Percentiles rank a stretch among this genome's conserved stretches.
phyloP scores from a whole-genome alignment of 176 grass and related monocot genomes.

The Lolium perenne region DNA sequence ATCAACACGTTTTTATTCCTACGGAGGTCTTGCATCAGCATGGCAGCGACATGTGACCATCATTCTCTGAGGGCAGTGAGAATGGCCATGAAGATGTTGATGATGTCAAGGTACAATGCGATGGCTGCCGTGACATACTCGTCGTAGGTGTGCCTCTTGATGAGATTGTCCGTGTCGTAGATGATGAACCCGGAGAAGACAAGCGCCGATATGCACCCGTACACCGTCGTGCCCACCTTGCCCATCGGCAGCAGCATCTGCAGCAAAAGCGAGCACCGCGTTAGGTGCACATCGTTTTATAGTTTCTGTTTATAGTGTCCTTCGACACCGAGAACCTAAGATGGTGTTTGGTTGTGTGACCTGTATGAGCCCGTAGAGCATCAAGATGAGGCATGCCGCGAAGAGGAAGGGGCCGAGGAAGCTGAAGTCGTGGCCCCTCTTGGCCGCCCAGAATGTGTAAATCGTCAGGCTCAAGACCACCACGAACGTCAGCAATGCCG shows the following conservation, averaged over 20 bases:
- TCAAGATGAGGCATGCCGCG: constrained; percentile 43
- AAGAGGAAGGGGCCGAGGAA: constrained; percentile 73
- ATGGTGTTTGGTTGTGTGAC: constrained; percentile 16
- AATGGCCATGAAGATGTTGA: constrained; percentile 68
- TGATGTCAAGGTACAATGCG: constrained; percentile 59
- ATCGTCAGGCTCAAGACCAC: constrained; percentile 53
- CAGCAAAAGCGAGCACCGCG: background rate
- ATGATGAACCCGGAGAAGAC: constrained; percentile 68
- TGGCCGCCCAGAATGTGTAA: constrained; percentile 91
- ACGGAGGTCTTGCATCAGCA: background rate
- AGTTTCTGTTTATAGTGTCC: no score
- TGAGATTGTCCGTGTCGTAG: constrained; percentile 70
- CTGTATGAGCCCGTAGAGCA: constrained; percentile 63
- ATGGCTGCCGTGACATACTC: constrained; percentile 59
- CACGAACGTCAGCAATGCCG: constrained; percentile 45
- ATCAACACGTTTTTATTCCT: background rate
- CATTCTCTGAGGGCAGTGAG: constrained; percentile 38
- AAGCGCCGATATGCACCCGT: constrained; percentile 53
- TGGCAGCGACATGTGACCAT: background rate
- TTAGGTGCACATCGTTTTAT: background rate
- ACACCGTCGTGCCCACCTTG: constrained; percentile 46
- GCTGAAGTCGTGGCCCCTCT: constrained; percentile 67
- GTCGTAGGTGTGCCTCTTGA: constrained; percentile 66
- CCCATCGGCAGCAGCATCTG: constrained; percentile 69
- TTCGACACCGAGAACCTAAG: background rate